These are phyloP conservation scores for Alnus rubra DNA, from an alignment of 306 rosid genomes.

Conservation along the genomic window DNA sequence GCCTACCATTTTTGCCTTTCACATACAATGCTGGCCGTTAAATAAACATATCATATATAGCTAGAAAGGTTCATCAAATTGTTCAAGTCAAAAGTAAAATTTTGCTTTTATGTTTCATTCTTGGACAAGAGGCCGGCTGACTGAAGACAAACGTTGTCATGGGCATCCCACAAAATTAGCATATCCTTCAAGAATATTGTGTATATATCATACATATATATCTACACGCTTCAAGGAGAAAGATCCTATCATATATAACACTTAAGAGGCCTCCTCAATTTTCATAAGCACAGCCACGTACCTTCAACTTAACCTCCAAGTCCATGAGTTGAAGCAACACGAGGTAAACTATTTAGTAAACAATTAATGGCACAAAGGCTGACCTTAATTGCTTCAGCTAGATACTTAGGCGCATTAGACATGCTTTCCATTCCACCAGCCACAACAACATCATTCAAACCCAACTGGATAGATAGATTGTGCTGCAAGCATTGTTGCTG, in stretches of 20 bases:
- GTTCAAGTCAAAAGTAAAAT: neutral
- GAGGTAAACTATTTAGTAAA: neutral
- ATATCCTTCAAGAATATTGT: neutral
- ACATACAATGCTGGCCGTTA: too few species aligned
- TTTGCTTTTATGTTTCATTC: neutral
- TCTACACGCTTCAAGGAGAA: neutral
- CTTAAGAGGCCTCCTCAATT: slow-evolving; percentile 7
- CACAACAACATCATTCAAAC: slow-evolving; percentile 70
- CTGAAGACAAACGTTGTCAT: neutral
- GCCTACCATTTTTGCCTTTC: too few species aligned
- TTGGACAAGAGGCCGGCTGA: neutral
- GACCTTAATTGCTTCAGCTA: slow-evolving; percentile 75
- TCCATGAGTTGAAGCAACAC: neutral
- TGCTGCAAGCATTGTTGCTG: slow-evolving; percentile 92
- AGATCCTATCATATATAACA: slow-evolving; percentile 10
- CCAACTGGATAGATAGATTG: slow-evolving; percentile 63
- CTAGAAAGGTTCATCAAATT: neutral
- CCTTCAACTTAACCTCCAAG: neutral
- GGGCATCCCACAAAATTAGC: neutral
- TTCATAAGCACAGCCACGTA: slow-evolving; percentile 12
- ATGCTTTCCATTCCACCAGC: slow-evolving; percentile 98
- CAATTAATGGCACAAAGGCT: slow-evolving; percentile 17
- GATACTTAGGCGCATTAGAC: slow-evolving; percentile 91
- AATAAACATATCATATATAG: neutral
- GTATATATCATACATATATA: neutral